Evolutionary conservation across 129 eudicot species (phyloP), one percentile per base, ranked within the genome.

Genomic region (Apium graveolens): DNA sequence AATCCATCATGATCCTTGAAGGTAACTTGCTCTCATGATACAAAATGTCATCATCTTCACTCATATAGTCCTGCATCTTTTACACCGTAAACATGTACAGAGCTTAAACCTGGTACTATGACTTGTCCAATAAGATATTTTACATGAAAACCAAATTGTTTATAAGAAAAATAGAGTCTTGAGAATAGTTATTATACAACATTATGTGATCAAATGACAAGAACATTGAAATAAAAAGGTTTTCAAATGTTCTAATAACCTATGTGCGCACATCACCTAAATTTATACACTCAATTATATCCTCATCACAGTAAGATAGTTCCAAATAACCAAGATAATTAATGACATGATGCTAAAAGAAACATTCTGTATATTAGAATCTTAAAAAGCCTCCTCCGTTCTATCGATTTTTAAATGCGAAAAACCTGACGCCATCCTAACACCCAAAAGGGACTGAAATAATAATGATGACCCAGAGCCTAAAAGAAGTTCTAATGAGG

Each of bases 41-140:
- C 68, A 87, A 82, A 70, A 80, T 43, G 65, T 84, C 81, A 82
- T 79, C 78, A 83, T 82, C 87, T 80, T 78, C 77, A 82, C 78
- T 78, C 79, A 86, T 70, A 60, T 83, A 60, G 80, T 89, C 89
- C 92, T 88, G 81, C 80, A 85, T 45, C 5, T 62, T 60, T 39
- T 45, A 18, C 65, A 81, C 42, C 39, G 42, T 70, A 79, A 66
- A 48, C 62, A 39, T 53, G 44, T 55, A 77, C 32, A 79, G 42
- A n/a, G 17, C 53, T 20, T 42, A 81, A 75, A 3, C 48, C 41
- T 32, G 4, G 42, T 35, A 66, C 51, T 55, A 66, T 11, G 53
- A 49, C 75, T 18, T 39, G 49, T 71, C 75, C 78, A 78, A 78
- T 78, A 81, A 14, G 35, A 24, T 77, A 70, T 70, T 65, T 35